Evolutionary conservation across 225 moss, liverwort and hornwort genomes (phyloP).

Genomic region (Thuidium tamariscinum): DNA sequence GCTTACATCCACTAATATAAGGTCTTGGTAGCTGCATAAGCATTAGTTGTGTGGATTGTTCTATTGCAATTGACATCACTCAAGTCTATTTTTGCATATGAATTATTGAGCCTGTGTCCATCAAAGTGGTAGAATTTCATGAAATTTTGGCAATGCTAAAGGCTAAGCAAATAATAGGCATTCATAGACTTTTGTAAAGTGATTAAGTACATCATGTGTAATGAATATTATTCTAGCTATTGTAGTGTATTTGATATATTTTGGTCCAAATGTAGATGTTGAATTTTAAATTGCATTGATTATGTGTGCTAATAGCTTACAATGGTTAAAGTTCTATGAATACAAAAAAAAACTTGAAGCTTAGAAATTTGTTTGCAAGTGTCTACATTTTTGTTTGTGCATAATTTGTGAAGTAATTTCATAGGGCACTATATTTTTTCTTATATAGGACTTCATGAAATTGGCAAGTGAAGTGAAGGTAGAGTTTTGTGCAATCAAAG

Average conservation of each 20-base stretch:
- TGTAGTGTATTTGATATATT: background rate
- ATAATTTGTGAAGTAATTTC: background rate
- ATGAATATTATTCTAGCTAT: background rate
- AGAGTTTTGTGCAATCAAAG: background rate
- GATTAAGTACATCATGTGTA: background rate
- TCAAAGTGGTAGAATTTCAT: background rate
- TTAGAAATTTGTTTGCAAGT: background rate
- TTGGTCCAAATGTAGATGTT: background rate
- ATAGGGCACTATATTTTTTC: background rate
- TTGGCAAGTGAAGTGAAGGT: background rate
- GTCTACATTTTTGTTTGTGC: background rate
- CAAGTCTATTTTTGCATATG: background rate
- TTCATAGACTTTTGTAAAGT: background rate
- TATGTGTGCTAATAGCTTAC: background rate
- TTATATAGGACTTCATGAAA: background rate
- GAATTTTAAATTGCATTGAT: too few species aligned
- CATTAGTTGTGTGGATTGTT: accelerated
- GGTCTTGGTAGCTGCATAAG: too few species aligned
- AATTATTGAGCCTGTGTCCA: background rate
- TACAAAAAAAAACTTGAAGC: background rate
- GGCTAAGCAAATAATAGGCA: accelerated
- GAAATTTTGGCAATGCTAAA: background rate
- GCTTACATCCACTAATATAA: background rate
- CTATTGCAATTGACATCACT: accelerated
- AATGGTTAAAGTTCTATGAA: background rate